Conservation (phyloP, 2,329 filamentous ascomycete genomes). For the Paecilomyces formosus region DNA sequence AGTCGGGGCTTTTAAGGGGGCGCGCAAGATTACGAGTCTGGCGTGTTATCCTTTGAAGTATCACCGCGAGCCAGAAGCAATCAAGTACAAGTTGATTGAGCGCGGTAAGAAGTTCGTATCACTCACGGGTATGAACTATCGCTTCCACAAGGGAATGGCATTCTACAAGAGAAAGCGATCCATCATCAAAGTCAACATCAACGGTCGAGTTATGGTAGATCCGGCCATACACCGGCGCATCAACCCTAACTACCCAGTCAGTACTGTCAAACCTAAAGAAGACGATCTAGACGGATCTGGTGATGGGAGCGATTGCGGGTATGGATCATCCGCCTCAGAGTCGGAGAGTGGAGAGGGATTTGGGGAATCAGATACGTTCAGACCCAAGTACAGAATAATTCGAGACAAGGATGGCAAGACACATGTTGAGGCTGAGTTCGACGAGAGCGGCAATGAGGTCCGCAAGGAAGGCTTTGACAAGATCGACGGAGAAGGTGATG, state of each 20-base stretch:
- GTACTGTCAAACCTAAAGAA: slow-evolving; percentile 65
- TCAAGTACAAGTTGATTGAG: slow-evolving; percentile 63
- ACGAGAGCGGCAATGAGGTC: slow-evolving; percentile 50
- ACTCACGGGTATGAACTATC: slow-evolving; percentile 77
- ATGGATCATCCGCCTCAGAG: slow-evolving; percentile 24
- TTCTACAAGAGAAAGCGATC: slow-evolving; percentile 75
- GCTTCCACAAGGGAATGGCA: slow-evolving; percentile 73
- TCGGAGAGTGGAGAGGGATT: slow-evolving; percentile 31
- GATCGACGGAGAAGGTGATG: slow-evolving; percentile 33
- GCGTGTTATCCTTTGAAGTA: slow-evolving; percentile 71
- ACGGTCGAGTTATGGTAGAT: slow-evolving; percentile 83
- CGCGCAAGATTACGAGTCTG: slow-evolving; percentile 73
- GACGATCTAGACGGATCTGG: slow-evolving; percentile 49
- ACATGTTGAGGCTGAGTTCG: slow-evolving; percentile 47
- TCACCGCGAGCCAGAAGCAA: slow-evolving; percentile 61
- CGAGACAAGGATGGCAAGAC: slow-evolving; percentile 46
- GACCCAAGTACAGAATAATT: slow-evolving; percentile 46
- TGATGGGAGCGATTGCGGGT: slow-evolving; percentile 35
- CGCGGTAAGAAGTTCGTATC: slow-evolving; percentile 78
- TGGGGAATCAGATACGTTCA: slow-evolving; percentile 25
- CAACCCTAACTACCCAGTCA: slow-evolving; percentile 78
- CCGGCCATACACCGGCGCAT: slow-evolving; percentile 73
- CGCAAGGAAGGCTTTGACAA: slow-evolving; percentile 51
- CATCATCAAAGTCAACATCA: slow-evolving; percentile 73
- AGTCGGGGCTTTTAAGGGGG: slow-evolving; percentile 69